Conservation (phyloP, 805 yeast genomes). For the Candida sakaeoensis region DNA sequence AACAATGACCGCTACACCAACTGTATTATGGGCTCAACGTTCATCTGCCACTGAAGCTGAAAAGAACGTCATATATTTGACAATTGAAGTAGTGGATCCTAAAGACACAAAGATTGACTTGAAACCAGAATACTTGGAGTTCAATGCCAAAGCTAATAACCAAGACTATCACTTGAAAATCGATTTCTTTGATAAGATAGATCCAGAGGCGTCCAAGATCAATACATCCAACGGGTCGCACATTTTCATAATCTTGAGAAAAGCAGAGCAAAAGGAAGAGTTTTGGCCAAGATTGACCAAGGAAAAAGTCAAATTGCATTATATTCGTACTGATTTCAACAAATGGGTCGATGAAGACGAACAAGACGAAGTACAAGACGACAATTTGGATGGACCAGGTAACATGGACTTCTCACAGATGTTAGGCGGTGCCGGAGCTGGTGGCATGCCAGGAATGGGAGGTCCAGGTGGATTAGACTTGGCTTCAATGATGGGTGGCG, state of each 20-base stretch:
- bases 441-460: constrained; percentile 31
- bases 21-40: constrained; percentile 95
- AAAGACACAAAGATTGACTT: constrained; percentile 58
- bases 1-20: constrained; percentile 27
- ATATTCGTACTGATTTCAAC: constrained; percentile 91
- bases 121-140: constrained; percentile 50
- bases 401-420: constrained; percentile 33
- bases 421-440: constrained; percentile 29
- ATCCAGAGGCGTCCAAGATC: constrained; percentile 58
- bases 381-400: constrained; percentile 22
- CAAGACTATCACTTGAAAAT: constrained; percentile 61
- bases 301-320: constrained; percentile 74
- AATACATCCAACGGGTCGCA: constrained; percentile 57
- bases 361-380: constrained; percentile 68
- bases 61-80: constrained; percentile 73
- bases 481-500: constrained; percentile 36
- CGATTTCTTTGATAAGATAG: constrained; percentile 75
- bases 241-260: constrained; percentile 61
- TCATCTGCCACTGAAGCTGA: constrained; percentile 67
- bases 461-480: constrained; percentile 30
- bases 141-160: constrained; percentile 44
- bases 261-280: constrained; percentile 65
- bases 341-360: constrained; percentile 99
- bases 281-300: constrained; percentile 96
- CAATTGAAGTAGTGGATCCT: constrained; percentile 72